These are phyloP conservation scores for Tulasnella sp. DNA, from an alignment of 768 basidiomycete genomes.

Conservation along the genomic window DNA sequence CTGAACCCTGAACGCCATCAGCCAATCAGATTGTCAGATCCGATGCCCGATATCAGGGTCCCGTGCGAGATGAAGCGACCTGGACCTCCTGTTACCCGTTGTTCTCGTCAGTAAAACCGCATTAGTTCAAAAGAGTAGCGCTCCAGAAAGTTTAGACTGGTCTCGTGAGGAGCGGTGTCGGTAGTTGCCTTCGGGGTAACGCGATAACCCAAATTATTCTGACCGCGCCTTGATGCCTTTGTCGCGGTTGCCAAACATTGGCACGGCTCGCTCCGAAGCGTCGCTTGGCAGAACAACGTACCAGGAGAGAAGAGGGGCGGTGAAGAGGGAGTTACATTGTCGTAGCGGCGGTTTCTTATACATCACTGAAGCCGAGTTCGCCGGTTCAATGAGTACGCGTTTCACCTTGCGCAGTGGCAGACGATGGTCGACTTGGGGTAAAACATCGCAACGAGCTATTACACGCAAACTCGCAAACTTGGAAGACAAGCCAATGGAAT, in stretches of 20 bases:
- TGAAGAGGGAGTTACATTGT: not conserved
- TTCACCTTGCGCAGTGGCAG: not conserved
- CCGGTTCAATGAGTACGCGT: not conserved
- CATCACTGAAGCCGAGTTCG: constrained; percentile 1
- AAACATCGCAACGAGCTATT: not conserved
- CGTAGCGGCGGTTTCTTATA: not conserved
- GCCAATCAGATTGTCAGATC: not conserved
- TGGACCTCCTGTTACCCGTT: not conserved
- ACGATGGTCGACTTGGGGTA: not conserved
- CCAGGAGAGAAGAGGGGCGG: not conserved
- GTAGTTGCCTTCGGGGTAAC: not conserved
- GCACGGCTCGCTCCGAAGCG: not conserved
- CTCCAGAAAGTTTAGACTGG: not conserved
- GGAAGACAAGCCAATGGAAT: not conserved
- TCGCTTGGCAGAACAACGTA: not conserved
- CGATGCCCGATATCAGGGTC: constrained; percentile 3
- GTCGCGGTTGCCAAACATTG: not conserved
- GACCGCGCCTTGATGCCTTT: constrained; percentile 6
- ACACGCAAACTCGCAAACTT: not conserved
- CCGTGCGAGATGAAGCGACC: not conserved
- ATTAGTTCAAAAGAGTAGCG: not conserved
- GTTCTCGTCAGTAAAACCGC: not conserved
- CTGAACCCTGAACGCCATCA: not conserved
- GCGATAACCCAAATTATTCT: not conserved
- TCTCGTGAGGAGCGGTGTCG: not conserved